phyloP scores from a whole-genome alignment of 441 rosid species.

The Adansonia madagascariensis region DNA sequence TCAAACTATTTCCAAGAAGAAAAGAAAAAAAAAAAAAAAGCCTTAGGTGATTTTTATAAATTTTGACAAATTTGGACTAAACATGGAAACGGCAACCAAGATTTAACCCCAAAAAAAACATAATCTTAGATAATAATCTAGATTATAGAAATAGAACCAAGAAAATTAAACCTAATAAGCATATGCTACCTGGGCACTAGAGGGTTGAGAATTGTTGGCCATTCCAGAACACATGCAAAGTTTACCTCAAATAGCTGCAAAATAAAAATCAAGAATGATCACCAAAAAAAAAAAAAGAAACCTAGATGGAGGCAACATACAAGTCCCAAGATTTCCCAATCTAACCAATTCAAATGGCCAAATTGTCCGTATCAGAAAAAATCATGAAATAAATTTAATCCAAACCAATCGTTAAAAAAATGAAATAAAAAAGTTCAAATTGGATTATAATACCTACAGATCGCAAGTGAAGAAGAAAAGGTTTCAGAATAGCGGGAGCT shows the following conservation, averaged over 20 bases:
- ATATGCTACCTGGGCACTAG: slow-evolving; percentile 62
- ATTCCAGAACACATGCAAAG: slow-evolving; percentile 43
- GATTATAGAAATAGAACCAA: slow-evolving; percentile 1
- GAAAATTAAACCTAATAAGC: slow-evolving; percentile 8
- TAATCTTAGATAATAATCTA: background rate
- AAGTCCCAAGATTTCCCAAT: slow-evolving; percentile 8
- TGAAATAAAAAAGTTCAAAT: background rate
- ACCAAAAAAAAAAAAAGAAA: background rate
- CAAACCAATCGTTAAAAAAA: background rate
- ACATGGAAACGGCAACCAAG: slow-evolving; percentile 5
- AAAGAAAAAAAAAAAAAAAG: background rate
- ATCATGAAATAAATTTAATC: background rate
- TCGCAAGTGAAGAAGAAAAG: slow-evolving; percentile 5
- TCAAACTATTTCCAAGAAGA: background rate
- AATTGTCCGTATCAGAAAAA: background rate
- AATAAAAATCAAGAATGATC: slow-evolving; percentile 12
- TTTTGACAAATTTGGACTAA: background rate
- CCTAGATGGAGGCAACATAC: slow-evolving; percentile 12
- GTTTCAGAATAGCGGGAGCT: background rate
- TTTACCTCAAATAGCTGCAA: slow-evolving; percentile 34
- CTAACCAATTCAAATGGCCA: slow-evolving; percentile 1
- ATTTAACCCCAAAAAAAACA: slow-evolving; percentile 2
- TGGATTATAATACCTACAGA: slow-evolving; percentile 27
- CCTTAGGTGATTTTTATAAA: background rate
- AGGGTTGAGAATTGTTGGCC: slow-evolving; percentile 73